Evolutionary conservation across 2,329 filamentous ascomycete genomes (phyloP).

Genomic region (Canariomyces notabilis): DNA sequence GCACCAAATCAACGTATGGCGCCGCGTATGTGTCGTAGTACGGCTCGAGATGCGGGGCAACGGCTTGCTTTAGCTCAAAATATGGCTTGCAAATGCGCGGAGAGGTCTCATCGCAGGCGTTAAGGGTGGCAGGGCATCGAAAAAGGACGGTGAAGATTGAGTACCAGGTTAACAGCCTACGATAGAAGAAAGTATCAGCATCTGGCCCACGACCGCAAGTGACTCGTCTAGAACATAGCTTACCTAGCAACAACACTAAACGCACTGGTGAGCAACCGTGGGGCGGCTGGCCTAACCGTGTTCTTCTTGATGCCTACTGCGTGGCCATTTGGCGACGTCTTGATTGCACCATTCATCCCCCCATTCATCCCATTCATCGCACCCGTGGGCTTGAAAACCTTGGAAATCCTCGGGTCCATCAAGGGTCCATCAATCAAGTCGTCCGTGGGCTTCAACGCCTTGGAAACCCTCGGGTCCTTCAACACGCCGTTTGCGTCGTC

Average conservation of each 20-base stretch:
- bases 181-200: too few relatives aligned
- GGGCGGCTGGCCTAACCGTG: constrained; percentile 20
- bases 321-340: constrained; percentile 35
- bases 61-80: constrained; percentile 55
- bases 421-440: constrained; percentile 19
- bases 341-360: constrained; percentile 27
- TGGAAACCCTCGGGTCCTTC: constrained; percentile 15
- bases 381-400: constrained; percentile 4
- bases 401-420: constrained; percentile 13
- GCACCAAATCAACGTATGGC: constrained; percentile 71
- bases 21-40: constrained; percentile 83
- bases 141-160: constrained; percentile 74
- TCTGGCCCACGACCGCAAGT: too few relatives aligned
- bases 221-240: constrained; percentile 12
- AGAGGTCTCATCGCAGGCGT: constrained; percentile 62
- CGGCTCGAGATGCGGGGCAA: constrained; percentile 72
- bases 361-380: constrained; percentile 24
- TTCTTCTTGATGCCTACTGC: constrained; percentile 30
- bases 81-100: constrained; percentile 82
- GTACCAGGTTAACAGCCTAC: constrained; percentile 79
- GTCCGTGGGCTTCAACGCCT: too few relatives aligned
- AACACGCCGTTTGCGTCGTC: constrained; percentile 20
- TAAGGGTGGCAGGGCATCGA: constrained; percentile 68
- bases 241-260: constrained; percentile 54
- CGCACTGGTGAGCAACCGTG: constrained; percentile 35